phyloP scores from a whole-genome alignment of 306 rosid species.

The Datisca glomerata region DNA sequence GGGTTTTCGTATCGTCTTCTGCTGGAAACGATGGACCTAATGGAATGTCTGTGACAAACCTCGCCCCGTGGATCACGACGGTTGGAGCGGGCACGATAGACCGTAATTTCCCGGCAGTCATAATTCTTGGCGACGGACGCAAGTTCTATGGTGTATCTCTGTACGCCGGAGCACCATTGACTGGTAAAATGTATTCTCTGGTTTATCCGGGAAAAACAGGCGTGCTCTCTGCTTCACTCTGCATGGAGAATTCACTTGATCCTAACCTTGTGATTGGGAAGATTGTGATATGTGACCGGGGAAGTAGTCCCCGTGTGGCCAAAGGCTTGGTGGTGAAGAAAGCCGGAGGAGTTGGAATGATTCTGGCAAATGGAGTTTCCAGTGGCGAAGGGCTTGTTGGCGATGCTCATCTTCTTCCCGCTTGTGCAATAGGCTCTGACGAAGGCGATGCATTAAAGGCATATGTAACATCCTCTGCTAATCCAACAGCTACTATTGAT shows the following conservation, averaged over 20 bases:
- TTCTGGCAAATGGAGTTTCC: conserved; percentile 58
- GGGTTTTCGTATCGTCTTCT: conserved; percentile 67
- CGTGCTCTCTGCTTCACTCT: conserved; percentile 46
- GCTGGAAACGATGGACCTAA: conserved; percentile 83
- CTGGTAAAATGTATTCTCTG: conserved; percentile 48
- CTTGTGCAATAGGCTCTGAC: conserved; percentile 61
- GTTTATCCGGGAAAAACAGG: conserved; percentile 78
- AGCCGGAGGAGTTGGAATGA: conserved; percentile 90
- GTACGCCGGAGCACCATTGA: conserved; percentile 50
- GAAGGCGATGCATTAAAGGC: conserved; percentile 60
- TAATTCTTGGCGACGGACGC: conserved; percentile 48
- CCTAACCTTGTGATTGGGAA: conserved; percentile 50
- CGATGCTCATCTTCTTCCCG: conserved; percentile 74
- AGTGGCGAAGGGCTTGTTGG: conserved; percentile 84
- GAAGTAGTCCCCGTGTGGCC: conserved; percentile 68
- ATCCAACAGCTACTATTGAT: conserved; percentile 60
- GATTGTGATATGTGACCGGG: conserved; percentile 76
- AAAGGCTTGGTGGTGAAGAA: conserved; percentile 76
- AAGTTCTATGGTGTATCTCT: conserved; percentile 58
- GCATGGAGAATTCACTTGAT: conserved; percentile 77
- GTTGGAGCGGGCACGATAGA: conserved; percentile 93
- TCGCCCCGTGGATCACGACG: conserved; percentile 78
- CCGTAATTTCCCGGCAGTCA: conserved; percentile 64
- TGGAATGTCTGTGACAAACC: conserved; percentile 69
- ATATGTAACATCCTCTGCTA: conserved; percentile 30